Conservation (phyloP, 306 rosid species). For the Quillaja saponaria region DNA sequence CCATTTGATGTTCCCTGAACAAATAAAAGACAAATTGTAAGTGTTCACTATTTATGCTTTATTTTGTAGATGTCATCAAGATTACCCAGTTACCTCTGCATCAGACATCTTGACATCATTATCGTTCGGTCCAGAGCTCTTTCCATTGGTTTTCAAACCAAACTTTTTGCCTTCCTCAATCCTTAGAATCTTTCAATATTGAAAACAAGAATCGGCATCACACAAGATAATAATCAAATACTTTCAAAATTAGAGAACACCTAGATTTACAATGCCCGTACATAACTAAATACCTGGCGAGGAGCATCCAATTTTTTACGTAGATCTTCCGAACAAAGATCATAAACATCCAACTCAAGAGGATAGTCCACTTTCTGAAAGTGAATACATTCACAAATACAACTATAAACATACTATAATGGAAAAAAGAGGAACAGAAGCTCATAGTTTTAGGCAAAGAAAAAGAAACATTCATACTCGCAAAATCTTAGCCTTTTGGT, state of each 20-base stretch:
- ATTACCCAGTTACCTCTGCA: slow-evolving; percentile 61
- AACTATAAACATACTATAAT: slow-evolving; percentile 13
- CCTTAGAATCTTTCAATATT: slow-evolving; percentile 56
- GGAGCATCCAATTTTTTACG: slow-evolving; percentile 76
- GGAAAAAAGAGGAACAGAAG: background rate
- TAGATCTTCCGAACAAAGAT: slow-evolving; percentile 93
- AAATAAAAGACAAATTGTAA: slow-evolving; percentile 23
- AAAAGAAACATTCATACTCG: slow-evolving; percentile 52
- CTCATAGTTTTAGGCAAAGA: background rate
- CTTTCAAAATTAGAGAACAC: background rate
- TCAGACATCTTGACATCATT: slow-evolving; percentile 74
- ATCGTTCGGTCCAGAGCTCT: slow-evolving; percentile 58
- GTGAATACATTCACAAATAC: slow-evolving; percentile 21
- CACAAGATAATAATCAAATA: slow-evolving; percentile 6
- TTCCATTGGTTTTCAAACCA: slow-evolving; percentile 74
- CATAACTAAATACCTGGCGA: slow-evolving; percentile 59
- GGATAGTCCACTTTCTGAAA: slow-evolving; percentile 98
- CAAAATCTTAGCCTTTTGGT: slow-evolving; percentile 97
- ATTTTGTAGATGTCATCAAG: slow-evolving; percentile 14
- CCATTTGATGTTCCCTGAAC: slow-evolving; percentile 75
- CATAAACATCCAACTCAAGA: slow-evolving; percentile 85
- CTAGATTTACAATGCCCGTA: slow-evolving; percentile 22
- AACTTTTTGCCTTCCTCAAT: slow-evolving; percentile 86
- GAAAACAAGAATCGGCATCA: slow-evolving; percentile 26
- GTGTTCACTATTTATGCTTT: slow-evolving; percentile 4